Evolutionary conservation across 169 alveolate genomes (phyloP).

Genomic region (Plasmodium gallinaceum): DNA sequence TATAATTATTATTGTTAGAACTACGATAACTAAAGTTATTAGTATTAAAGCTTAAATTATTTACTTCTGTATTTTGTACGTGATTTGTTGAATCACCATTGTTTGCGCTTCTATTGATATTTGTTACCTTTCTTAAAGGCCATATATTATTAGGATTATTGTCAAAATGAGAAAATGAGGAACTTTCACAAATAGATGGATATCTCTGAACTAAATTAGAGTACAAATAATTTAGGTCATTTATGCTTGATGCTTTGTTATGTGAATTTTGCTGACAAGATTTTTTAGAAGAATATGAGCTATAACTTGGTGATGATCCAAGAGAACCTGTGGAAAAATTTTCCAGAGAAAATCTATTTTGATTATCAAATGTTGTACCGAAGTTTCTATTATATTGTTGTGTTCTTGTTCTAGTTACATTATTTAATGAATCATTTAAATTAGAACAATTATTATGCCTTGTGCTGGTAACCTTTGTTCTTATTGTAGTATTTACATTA

Average conservation of each 20-base stretch:
- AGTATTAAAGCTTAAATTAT: constrained; percentile 6
- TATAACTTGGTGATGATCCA: neutral
- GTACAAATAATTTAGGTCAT: constrained; percentile 42
- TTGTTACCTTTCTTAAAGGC: constrained; percentile 64
- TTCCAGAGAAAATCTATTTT: constrained; percentile 12
- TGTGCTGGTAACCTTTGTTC: neutral
- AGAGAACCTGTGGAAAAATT: constrained; percentile 8
- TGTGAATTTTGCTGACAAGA: constrained; percentile 1
- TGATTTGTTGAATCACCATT: constrained; percentile 10
- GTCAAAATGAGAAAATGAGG: constrained; percentile 57
- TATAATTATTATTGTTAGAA: neutral
- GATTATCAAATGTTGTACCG: neutral
- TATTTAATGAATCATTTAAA: constrained; percentile 9
- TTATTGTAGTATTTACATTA: neutral
- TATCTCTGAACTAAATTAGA: constrained; percentile 32
- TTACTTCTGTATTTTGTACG: constrained; percentile 4
- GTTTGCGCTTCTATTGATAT: neutral
- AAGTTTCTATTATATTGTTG: neutral
- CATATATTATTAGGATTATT: constrained; percentile 42
- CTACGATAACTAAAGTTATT: constrained; percentile 7
- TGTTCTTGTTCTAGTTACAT: neutral
- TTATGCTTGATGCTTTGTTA: constrained; percentile 6
- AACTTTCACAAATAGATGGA: constrained; percentile 47
- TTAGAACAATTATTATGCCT: constrained; percentile 20
- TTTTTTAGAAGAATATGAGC: neutral